These are phyloP conservation scores for Pulveroboletus ravenelii DNA, from an alignment of 768 basidiomycete species.

Conservation along the genomic window DNA sequence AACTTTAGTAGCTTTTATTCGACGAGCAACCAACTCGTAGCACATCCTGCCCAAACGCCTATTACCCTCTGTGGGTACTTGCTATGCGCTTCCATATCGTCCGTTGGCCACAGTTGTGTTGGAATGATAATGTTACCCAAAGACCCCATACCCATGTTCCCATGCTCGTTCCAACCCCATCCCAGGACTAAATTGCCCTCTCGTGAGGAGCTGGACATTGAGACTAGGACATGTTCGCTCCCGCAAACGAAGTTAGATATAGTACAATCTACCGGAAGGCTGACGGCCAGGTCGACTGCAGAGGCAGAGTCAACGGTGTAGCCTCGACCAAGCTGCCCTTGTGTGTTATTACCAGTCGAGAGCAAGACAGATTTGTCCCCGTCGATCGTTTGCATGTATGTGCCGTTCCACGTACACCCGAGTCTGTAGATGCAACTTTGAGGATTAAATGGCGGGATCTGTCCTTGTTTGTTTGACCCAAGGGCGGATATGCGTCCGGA, in stretches of 20 bases:
- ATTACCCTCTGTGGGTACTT: conserved; percentile 14
- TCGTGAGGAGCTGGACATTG: conserved; percentile 14
- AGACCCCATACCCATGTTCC: conserved; percentile 74
- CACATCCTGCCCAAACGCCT: conserved; percentile 29
- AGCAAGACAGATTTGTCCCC: conserved; percentile 30
- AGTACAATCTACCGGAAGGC: conserved; percentile 23
- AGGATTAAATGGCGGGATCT: conserved; percentile 42
- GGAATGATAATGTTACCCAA: conserved; percentile 51
- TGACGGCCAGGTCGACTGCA: conserved; percentile 5
- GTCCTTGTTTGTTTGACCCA: conserved; percentile 73
- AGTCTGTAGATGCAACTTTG: conserved; percentile 31
- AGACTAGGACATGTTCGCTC: conserved; percentile 75
- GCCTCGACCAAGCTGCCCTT: conserved; percentile 62
- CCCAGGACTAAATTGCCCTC: conserved; percentile 53
- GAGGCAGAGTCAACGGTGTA: neutral
- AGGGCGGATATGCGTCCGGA: conserved; percentile 47
- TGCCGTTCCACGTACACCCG: conserved; percentile 79
- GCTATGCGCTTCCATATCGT: conserved; percentile 1
- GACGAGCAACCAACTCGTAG: conserved; percentile 31
- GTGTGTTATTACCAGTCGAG: conserved; percentile 49
- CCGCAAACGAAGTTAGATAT: conserved; percentile 57
- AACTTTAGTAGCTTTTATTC: conserved; percentile 14
- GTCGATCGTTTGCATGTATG: conserved; percentile 42
- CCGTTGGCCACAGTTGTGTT: conserved; percentile 49
- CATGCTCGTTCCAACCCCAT: conserved; percentile 99